phyloP scores from a whole-genome alignment of 2,329 filamentous ascomycete species.

The Plenodomus biglobosus region DNA sequence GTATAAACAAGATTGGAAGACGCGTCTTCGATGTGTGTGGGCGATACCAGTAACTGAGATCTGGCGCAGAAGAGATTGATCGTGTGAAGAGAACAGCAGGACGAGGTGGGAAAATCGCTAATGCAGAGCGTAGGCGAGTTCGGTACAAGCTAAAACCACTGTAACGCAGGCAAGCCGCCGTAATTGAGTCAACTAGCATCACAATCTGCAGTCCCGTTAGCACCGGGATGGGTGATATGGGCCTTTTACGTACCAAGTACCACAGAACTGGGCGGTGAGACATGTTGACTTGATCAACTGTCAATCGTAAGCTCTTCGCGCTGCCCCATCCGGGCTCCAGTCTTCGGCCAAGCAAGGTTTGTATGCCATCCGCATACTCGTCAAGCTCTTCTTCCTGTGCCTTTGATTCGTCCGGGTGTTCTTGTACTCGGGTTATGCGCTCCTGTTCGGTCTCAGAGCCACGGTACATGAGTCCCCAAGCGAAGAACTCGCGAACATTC shows the following conservation, averaged over 20 bases:
- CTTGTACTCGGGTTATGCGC: slow-evolving; percentile 13
- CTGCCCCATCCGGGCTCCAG: slow-evolving; percentile 59
- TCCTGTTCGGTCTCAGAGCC: slow-evolving; percentile 42
- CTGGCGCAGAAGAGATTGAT: slow-evolving; percentile 52
- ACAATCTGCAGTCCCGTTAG: slow-evolving; percentile 43
- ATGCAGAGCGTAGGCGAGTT: slow-evolving; percentile 46
- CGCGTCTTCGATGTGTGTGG: slow-evolving; percentile 62
- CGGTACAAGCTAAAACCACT: slow-evolving; percentile 58
- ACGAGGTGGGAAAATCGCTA: slow-evolving; percentile 61
- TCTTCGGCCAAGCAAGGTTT: slow-evolving; percentile 54
- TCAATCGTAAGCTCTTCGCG: slow-evolving; percentile 62
- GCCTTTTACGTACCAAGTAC: slow-evolving; percentile 56
- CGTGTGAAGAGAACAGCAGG: slow-evolving; percentile 53
- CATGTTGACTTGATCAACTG: slow-evolving; percentile 64
- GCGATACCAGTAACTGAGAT: slow-evolving; percentile 66
- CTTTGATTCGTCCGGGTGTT: slow-evolving; percentile 18
- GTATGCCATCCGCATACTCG: slow-evolving; percentile 56
- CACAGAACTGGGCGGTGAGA: slow-evolving; percentile 64
- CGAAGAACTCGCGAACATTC: slow-evolving; percentile 67
- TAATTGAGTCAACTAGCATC: slow-evolving; percentile 55
- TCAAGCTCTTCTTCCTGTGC: slow-evolving; percentile 56
- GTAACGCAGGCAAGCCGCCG: slow-evolving; percentile 48
- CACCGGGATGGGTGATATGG: not conserved
- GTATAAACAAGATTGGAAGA: slow-evolving; percentile 66
- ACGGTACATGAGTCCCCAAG: slow-evolving; percentile 68